Conservation (phyloP, 2,329 filamentous ascomycete genomes). For the Paraconiothyrium brasiliense region DNA sequence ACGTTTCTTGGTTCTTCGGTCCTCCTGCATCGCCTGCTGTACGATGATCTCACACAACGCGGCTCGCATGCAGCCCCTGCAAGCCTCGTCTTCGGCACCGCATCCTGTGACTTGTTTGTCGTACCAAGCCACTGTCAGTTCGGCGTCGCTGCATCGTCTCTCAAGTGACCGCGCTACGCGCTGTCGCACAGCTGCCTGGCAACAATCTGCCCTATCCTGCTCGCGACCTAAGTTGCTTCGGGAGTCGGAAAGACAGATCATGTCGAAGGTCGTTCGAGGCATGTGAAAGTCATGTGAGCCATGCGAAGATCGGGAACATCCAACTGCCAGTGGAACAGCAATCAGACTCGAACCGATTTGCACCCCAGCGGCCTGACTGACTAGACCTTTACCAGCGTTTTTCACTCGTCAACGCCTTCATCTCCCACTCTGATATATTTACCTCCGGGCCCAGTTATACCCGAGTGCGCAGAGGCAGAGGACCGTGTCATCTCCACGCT, state of each 20-base stretch:
- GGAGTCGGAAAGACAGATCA: too few relatives aligned
- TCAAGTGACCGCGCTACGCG: neutral
- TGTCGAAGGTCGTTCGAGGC: neutral
- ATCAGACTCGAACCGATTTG: neutral
- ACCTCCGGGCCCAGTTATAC: slow-evolving; percentile 52
- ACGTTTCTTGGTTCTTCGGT: neutral
- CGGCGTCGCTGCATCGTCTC: neutral
- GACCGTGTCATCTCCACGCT: slow-evolving; percentile 47
- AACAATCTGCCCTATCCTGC: neutral
- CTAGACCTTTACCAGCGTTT: slow-evolving; percentile 39
- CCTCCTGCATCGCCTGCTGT: slow-evolving; percentile 14
- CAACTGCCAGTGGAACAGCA: neutral
- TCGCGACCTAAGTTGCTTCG: too few relatives aligned
- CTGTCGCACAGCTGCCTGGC: neutral
- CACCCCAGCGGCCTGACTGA: slow-evolving; percentile 16
- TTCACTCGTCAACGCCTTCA: slow-evolving; percentile 37
- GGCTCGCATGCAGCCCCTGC: slow-evolving; percentile 15
- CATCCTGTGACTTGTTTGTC: slow-evolving; percentile 6
- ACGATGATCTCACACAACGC: slow-evolving; percentile 26
- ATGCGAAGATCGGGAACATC: neutral
- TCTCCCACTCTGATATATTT: slow-evolving; percentile 54
- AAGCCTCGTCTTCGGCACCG: slow-evolving; percentile 7
- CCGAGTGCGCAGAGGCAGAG: slow-evolving; percentile 37
- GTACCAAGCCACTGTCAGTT: slow-evolving; percentile 7
- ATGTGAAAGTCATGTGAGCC: neutral